Evolutionary conservation across 208 protist species (phyloP), one percentile per base, ranked within the genome.

Genomic region (Endotrypanum monterogeii): DNA sequence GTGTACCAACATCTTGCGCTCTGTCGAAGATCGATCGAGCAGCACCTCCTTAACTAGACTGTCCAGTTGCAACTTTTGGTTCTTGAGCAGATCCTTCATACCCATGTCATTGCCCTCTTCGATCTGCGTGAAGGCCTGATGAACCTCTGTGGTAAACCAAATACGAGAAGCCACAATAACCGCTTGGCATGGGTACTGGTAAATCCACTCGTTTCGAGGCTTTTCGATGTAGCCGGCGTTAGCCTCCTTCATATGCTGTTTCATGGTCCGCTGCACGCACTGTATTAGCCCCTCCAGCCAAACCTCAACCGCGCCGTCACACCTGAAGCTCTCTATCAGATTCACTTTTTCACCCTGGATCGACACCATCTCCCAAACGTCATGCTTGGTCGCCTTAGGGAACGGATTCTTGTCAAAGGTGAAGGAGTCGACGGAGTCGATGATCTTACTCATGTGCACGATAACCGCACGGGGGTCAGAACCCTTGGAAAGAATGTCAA

Each of bases 41-140:
- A 99, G 89, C 37, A 99, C 98, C 66, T 99, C 89, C 63, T 95
- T 92, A 73, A 99, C 98, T 25, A 99, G 83, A 50, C 90, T 93
- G 71, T 94, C 88, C 39, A 99, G 87, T 76, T 98, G 91, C 52
- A 79, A 80, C 71, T 99, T 97, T 68, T 98, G 97, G 82, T 95
- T 95, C 87, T 98, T 99, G 39, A 98, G 87, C 80, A 98, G 98
- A 55, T 99, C 98, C 83, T 99, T 99, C 86, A 99, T 89, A 50
- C 98, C 98, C 70, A 94, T 95, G 80, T 99, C 98, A 77, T 99
- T 99, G 61, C 98, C 98, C 72, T 99, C 98, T 78, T 99, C 98
- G 56, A 99, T 93, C 78, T 98, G 96, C 72, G 98, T 98, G 83
- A 99, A 99, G n/a, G 97, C 96, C 52, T 98, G 88, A 76, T 99